These are phyloP conservation scores for Solanum arcanum DNA, from an alignment of 257 asterid species.

Conservation along the genomic window DNA sequence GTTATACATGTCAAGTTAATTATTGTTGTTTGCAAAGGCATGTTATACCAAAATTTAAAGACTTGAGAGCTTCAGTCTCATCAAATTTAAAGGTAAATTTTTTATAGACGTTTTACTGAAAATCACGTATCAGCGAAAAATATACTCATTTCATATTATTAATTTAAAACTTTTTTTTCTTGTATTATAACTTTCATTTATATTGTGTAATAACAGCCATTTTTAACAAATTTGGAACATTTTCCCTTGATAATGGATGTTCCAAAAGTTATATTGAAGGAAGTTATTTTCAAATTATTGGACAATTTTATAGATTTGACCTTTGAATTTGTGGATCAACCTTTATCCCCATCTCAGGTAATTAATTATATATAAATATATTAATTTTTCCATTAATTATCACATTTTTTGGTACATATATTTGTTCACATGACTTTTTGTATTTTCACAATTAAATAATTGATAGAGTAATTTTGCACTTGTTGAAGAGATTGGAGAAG, in stretches of 20 bases:
- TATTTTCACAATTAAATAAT: background rate
- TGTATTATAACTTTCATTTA: background rate
- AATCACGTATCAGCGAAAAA: rapidly evolving
- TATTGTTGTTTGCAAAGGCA: background rate
- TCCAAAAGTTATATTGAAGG: background rate
- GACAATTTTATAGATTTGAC: background rate
- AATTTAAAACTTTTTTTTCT: background rate
- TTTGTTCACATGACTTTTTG: background rate
- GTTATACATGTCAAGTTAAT: background rate
- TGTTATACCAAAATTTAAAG: background rate
- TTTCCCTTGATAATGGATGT: background rate
- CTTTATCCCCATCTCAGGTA: background rate
- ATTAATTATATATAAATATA: background rate
- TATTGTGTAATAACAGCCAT: background rate
- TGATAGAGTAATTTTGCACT: conserved; percentile 54
- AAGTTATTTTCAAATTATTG: background rate
- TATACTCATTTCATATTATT: background rate
- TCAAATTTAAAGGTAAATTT: background rate
- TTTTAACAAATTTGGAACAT: background rate
- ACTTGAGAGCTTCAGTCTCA: background rate
- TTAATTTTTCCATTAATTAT: background rate
- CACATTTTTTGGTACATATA: background rate
- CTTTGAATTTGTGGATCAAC: background rate
- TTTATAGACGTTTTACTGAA: background rate
- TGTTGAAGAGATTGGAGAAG: conserved; percentile 44